Evolutionary conservation across 1,284 basidiomycete species (phyloP).

Genomic region (Cryptococcus sp.): DNA sequence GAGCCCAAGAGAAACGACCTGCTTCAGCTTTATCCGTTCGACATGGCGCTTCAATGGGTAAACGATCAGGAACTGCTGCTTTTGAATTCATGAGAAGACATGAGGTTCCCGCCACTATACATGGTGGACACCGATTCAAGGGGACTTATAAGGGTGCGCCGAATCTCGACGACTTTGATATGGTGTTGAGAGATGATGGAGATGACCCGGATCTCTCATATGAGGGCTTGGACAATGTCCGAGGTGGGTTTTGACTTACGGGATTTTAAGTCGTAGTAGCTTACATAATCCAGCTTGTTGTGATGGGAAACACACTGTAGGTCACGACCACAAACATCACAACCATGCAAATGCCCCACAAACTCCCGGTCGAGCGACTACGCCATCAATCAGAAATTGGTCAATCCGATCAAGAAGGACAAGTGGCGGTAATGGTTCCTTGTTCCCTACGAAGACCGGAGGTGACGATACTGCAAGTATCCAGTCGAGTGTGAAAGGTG

Average conservation of each 20-base stretch:
- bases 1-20: constrained; percentile 50
- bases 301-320: constrained; percentile 73
- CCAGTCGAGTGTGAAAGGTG: background rate
- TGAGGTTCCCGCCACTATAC: constrained; percentile 31
- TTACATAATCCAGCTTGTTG: constrained; percentile 64
- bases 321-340: constrained; percentile 54
- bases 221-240: constrained; percentile 90
- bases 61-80: constrained; percentile 81
- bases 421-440: constrained; percentile 4
- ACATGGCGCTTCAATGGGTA: constrained; percentile 53
- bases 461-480: background rate
- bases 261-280: background rate
- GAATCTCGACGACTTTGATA: constrained; percentile 57
- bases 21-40: constrained; percentile 45
- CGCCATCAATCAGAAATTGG: constrained; percentile 30
- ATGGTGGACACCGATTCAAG: constrained; percentile 42
- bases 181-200: constrained; percentile 54
- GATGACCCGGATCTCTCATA: constrained; percentile 73
- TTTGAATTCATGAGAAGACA: constrained; percentile 76
- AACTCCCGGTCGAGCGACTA: constrained; percentile 10
- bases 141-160: constrained; percentile 37
- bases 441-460: background rate
- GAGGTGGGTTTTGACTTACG: constrained; percentile 41
- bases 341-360: constrained; percentile 54
- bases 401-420: constrained; percentile 22